These are phyloP conservation scores for Fusarium penzigii DNA, from an alignment of 2,329 filamentous ascomycete species.

Conservation along the genomic window DNA sequence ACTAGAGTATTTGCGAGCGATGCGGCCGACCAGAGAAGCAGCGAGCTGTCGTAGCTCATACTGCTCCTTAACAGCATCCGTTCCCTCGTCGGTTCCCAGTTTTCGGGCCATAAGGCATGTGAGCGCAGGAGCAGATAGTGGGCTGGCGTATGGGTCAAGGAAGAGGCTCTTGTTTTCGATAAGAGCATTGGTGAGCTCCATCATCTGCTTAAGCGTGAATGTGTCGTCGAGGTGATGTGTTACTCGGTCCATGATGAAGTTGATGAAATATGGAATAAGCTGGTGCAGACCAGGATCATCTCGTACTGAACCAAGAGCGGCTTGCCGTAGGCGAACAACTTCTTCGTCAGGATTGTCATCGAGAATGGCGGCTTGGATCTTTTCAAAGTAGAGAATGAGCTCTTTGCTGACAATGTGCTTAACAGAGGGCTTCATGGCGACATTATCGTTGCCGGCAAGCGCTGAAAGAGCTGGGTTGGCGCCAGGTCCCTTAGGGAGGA, in stretches of 20 bases:
- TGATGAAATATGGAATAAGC: constrained; percentile 92
- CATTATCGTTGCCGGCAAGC: constrained; percentile 80
- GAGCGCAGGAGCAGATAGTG: constrained; percentile 81
- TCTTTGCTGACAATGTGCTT: constrained; percentile 97
- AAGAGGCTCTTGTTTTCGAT: constrained; percentile 83
- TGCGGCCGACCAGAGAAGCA: constrained; percentile 75
- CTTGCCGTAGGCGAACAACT: constrained; percentile 70
- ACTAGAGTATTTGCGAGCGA: constrained; percentile 78
- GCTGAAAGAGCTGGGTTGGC: constrained; percentile 81
- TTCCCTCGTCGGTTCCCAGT: constrained; percentile 61
- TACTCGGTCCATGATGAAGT: constrained; percentile 93
- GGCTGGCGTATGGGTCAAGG: constrained; percentile 59
- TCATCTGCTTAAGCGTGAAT: constrained; percentile 87
- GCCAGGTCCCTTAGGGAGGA: constrained; percentile 86
- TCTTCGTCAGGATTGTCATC: constrained; percentile 85
- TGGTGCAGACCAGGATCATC: constrained; percentile 94
- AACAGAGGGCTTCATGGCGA: constrained; percentile 83
- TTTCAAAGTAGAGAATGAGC: constrained; percentile 94
- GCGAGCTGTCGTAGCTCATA: constrained; percentile 84
- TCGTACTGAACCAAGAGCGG: constrained; percentile 80
- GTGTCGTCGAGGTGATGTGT: constrained; percentile 90
- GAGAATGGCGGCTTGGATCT: constrained; percentile 84
- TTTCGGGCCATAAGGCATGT: constrained; percentile 84
- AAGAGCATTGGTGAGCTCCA: constrained; percentile 83
- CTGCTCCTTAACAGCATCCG: constrained; percentile 59